phyloP scores from a whole-genome alignment of 768 basidiomycete species.

The Termitomyces sp. region DNA sequence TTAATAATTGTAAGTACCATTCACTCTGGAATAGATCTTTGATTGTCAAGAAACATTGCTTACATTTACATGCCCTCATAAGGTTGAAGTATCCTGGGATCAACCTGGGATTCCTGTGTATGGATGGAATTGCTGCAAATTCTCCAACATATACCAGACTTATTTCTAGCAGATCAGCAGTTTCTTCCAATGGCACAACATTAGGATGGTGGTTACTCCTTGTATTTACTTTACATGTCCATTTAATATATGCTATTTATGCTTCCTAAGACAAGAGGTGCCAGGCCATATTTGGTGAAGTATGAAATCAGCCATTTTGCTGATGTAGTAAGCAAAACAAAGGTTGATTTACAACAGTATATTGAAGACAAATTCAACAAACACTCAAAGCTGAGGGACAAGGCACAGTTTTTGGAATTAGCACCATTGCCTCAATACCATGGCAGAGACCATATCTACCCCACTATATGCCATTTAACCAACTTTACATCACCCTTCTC shows the following conservation, averaged over 20 bases:
- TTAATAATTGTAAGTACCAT: background rate
- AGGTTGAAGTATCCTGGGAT: background rate
- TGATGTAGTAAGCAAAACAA: background rate
- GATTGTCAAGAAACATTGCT: background rate
- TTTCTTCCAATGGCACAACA: background rate
- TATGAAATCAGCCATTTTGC: background rate
- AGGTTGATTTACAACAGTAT: too few species aligned
- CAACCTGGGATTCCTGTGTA: background rate
- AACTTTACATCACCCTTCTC: too few species aligned
- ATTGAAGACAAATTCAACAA: too few species aligned
- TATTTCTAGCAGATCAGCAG: background rate
- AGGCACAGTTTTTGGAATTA: too few species aligned
- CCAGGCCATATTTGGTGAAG: background rate
- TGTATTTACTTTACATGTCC: background rate
- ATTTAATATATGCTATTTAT: too few species aligned
- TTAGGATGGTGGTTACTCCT: background rate
- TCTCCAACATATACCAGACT: background rate
- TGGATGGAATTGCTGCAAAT: background rate
- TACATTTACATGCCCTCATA: background rate
- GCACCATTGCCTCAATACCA: too few species aligned
- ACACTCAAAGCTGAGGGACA: too few species aligned
- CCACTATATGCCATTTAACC: too few species aligned
- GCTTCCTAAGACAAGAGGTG: background rate
- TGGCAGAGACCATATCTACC: too few species aligned
- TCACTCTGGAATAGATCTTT: too few species aligned